phyloP scores from a whole-genome alignment of 169 alveolate species.

The Cyclospora cayetanensis region DNA sequence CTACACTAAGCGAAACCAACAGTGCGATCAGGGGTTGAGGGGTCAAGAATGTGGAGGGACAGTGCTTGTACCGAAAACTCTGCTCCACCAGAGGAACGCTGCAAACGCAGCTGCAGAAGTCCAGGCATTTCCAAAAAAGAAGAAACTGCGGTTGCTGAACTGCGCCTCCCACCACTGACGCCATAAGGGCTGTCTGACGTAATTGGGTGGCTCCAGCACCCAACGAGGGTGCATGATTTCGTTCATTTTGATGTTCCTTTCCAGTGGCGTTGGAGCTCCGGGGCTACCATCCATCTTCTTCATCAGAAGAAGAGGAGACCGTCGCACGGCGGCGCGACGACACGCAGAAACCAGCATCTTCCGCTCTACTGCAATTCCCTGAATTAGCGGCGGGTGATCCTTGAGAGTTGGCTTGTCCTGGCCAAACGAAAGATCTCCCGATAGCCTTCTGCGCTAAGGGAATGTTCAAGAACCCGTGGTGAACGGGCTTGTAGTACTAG shows the following conservation, averaged over 20 bases:
- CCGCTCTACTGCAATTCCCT: too few relatives aligned
- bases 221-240: constrained; percentile 82
- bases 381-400: too few relatives aligned
- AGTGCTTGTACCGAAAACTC: constrained; percentile 79
- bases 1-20: not conserved
- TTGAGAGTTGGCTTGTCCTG: too few relatives aligned
- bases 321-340: not conserved
- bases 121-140: constrained; percentile 89
- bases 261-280: not conserved
- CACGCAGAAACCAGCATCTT: not conserved
- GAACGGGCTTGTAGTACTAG: not conserved
- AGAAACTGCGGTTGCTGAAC: constrained; percentile 82
- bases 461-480: not conserved
- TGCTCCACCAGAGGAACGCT: constrained; percentile 83
- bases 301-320: not conserved
- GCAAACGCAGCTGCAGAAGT: constrained; percentile 88
- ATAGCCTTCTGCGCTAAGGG: too few relatives aligned
- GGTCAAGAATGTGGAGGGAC: not conserved
- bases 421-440: too few relatives aligned
- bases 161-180: constrained; percentile 87
- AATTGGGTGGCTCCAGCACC: constrained; percentile 88
- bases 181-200: constrained; percentile 87
- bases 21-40: not conserved
- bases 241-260: constrained; percentile 79
- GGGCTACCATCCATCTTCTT: not conserved